Base-by-base conservation (phyloP, 495 filamentous ascomycete genomes). In the Oidiodendron maius region DNA sequence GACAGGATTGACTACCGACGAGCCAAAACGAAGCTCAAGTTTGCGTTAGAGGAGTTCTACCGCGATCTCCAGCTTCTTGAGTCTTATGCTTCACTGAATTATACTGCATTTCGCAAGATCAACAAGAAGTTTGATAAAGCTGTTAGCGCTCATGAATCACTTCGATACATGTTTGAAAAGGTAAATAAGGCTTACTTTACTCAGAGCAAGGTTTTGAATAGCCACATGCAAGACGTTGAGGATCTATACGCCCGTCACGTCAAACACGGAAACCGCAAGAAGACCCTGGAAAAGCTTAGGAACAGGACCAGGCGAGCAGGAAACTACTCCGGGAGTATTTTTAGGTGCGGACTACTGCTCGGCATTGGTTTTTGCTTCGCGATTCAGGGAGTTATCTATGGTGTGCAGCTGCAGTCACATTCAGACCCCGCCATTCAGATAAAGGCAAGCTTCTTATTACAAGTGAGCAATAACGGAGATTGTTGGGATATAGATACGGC, bases 61-160 rank as follows among this genome's bases (percentile, higher is more conserved):
- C 81, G 91, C 24, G 84, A 89, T 4, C 72, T 97, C 2, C 93
- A 98, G 62, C 74, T 97, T n/a, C 66, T 98, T 17, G 95, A 96
- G 66, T 86, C 86, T 0, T 98, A 93, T 59, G 84, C 88, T 4
- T 72, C 90, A 17, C 69, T 96, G 12, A 98, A 98, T 59, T 75
- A 86, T 40, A 93, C 87, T 2, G 94, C 89, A 1, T 96, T 97
- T 51, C 85, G 91, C 5, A 98, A 98, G 63, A 90, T 98, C 61
- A 97, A 93, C 66, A 98, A 98, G 68, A 98, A 98, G 68, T 96
- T 90, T 57, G 91, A 98, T 69, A 97, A 97, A 65, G 77, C 81
- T 4, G 77, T 88, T 43, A 80, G 91, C 52, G 80, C 89, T 40
- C 78, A 82, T 21, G 86, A 87, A 2, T 76, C 84, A 5, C 74